phyloP scores from a whole-genome alignment of 495 filamentous ascomycete genomes.

The Talaromyces trachyspermus region DNA sequence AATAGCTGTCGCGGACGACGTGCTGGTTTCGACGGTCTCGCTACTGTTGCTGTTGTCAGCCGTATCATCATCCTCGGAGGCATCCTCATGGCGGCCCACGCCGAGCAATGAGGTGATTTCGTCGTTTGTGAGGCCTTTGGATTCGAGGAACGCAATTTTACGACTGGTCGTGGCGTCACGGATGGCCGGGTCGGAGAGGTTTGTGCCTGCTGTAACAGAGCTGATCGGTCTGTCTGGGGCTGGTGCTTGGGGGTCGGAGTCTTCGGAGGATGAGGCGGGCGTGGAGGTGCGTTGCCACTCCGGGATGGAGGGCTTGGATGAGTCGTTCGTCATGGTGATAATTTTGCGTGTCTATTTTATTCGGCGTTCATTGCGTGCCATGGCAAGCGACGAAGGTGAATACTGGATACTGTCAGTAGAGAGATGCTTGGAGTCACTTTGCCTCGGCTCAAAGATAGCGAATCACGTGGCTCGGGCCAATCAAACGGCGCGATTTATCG shows the following conservation, averaged over 20 bases:
- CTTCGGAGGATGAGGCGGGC: slow-evolving; percentile 17
- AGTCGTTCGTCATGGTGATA: slow-evolving; percentile 30
- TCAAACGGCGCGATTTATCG: no score
- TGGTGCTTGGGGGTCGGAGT: slow-evolving; percentile 6
- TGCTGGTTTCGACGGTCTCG: slow-evolving; percentile 11
- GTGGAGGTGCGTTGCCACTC: slow-evolving; percentile 36
- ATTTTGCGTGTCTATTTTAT: no score
- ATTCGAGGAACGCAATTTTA: slow-evolving; percentile 71
- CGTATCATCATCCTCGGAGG: slow-evolving; percentile 12
- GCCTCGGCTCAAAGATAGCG: no score
- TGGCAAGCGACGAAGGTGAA: no score
- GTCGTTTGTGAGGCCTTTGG: slow-evolving; percentile 62
- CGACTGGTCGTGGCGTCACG: slow-evolving; percentile 58
- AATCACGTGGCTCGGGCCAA: no score
- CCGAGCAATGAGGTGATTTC: slow-evolving; percentile 65
- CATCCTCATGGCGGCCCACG: slow-evolving; percentile 32
- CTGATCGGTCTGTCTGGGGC: slow-evolving; percentile 16
- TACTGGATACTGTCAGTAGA: no score
- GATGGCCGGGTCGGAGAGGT: slow-evolving; percentile 73
- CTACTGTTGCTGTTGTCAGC: slow-evolving; percentile 10
- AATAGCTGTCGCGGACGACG: slow-evolving; percentile 12
- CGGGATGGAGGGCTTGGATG: slow-evolving; percentile 33
- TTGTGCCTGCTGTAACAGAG: slow-evolving; percentile 60
- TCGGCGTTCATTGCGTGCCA: background rate
- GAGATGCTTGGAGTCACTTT: no score